Base-by-base conservation (phyloP, 148 eudicot species). In the Persicaria tinctoria region DNA sequence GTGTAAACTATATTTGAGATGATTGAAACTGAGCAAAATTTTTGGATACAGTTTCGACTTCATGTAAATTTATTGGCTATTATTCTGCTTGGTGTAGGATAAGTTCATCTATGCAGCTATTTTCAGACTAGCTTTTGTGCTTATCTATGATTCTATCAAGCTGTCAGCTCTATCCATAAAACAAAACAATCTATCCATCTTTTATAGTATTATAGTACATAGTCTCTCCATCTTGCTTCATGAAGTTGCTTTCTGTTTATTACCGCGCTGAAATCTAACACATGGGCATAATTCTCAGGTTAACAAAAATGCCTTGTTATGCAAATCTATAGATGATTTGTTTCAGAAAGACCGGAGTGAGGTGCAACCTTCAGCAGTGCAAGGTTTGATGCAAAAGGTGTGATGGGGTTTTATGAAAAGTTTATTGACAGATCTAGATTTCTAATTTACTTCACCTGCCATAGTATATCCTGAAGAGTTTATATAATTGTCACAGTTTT, bases 261-360 rank as follows among this genome's bases (percentile, higher is more conserved):
- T 4, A 11, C 16, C 3, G 2, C 18, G 2, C 23, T 60, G 11
- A 8, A 20, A 1, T 3, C n/a, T 64, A 64, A 27, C 47, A 69
- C 63, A 38, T 73, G 12, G 20, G 13, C 46, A 59, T 74, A 74
- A 62, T 45, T 73, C 76, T 82, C 89, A 94, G 98, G 90, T 92
- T 16, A 87, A 81, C 62, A 94, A 86, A 77, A 94, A 94, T 87
- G 95, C 91, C 23, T 72, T 73, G 72, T 83, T 94, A 55, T 87
- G 85, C 88, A 89, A 82, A 80, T 83, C 96, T 8, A 83, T 94
- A 63, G 98, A 94, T 56, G 89, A 90, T 74, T 76, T 94, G 55
- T 85, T 91, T 78, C 82, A 82, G 79, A 82, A 89, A 73, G 92
- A 89, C 78, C 79, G 79, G 63, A 85, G 83, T 75, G 83, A 75